These are phyloP conservation scores for Ramularia endophylla DNA, from an alignment of 2,329 filamentous ascomycete species.

Conservation along the genomic window DNA sequence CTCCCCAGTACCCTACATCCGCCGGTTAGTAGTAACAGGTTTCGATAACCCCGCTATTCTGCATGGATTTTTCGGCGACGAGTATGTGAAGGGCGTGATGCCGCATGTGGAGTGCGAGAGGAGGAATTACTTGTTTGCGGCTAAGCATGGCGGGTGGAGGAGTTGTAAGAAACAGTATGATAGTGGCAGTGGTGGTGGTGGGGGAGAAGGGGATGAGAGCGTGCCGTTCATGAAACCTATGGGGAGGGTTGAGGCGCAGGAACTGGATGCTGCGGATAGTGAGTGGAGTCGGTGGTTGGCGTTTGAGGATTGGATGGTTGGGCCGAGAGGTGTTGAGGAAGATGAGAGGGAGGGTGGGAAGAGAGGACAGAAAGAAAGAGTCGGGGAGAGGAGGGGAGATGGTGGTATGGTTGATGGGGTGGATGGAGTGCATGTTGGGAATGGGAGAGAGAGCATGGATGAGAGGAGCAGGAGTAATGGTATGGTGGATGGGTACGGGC, in stretches of 20 bases:
- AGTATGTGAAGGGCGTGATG: conserved; percentile 76
- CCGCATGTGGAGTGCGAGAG: conserved; percentile 82
- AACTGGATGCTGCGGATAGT: conserved; percentile 75
- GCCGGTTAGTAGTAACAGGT: conserved; percentile 82
- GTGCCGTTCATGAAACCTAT: conserved; percentile 83
- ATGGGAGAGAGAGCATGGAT: too few relatives aligned
- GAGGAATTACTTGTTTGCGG: conserved; percentile 89
- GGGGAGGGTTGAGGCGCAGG: conserved; percentile 62
- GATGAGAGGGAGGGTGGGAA: neutral
- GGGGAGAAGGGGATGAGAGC: conserved; percentile 63
- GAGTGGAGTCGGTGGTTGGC: conserved; percentile 93
- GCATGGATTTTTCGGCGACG: conserved; percentile 94
- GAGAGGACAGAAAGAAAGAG: neutral
- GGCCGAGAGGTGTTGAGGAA: conserved; percentile 29
- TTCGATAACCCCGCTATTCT: conserved; percentile 84
- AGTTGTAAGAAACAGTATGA: conserved; percentile 88
- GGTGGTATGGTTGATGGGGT: too few relatives aligned
- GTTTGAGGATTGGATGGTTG: conserved; percentile 99
- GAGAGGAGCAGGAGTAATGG: too few relatives aligned
- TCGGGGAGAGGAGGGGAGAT: too few relatives aligned
- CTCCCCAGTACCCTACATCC: conserved; percentile 80
- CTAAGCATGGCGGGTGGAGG: conserved; percentile 87
- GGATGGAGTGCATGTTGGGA: too few relatives aligned
- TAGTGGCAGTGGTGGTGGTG: conserved; percentile 45
- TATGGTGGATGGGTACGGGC: too few relatives aligned